Evolutionary conservation across 2,329 filamentous ascomycete species (phyloP), one percentile per base, ranked within the genome.

Genomic region (Venturia carpophila): DNA sequence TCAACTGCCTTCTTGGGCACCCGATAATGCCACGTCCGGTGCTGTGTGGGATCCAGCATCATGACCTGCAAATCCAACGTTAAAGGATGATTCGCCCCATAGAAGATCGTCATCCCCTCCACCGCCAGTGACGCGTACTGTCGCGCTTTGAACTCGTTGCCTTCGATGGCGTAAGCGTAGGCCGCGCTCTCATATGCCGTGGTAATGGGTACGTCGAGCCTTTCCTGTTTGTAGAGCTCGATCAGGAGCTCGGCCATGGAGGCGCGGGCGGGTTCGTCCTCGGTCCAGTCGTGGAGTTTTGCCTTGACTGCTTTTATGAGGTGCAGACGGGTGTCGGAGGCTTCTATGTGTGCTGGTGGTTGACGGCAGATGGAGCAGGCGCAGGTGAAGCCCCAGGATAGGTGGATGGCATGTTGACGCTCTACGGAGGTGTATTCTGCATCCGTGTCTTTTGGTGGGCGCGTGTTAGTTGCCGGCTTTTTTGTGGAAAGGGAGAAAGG

Each of bases 151-250:
- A 70, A 68, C 49, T 71, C 70, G 27, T 69, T 67, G 0, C 71
- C 71, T 15, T 72, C 68, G 24, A 68, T 68, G 43, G 69, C 71
- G 67, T 69, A 75, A 24, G 72, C 70, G 62, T 74, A 74, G 17
- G 72, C 73, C 1, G 74, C 64, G 58, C 72, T 73, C 67, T 75
- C 73, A 64, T 73, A 72, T 42, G 71, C 74, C 67, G 67, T 66
- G 0, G 71, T 69, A 3, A 68, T 65, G 27, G 74, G 71, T 17
- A 67, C 65, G 19, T 70, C 60, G 0, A 75, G 63, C 0, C 67
- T 69, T 66, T 75, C 73, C 65, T 73, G 66, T 30, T 74, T 69
- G 9, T 74, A 64, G 0, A 70, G 64, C 3, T 64, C 21, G 37
- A 75, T 70, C 1, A 74, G 66, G 1, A 70, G 64, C 3, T 66